phyloP scores from a whole-genome alignment of 306 rosid species.

The Hippophae tibetana region DNA sequence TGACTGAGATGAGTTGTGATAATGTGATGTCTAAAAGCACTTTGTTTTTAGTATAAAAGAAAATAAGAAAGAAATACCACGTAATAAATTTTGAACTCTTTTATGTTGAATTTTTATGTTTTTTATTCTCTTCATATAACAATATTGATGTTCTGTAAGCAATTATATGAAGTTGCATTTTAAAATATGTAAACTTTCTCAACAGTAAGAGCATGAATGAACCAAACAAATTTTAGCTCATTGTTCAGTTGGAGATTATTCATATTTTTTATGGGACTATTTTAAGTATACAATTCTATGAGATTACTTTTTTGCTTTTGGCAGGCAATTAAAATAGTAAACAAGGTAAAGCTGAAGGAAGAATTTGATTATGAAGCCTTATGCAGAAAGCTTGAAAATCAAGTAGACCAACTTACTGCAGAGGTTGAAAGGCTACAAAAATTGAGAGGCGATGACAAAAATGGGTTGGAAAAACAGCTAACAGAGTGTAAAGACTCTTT shows the following conservation, averaged over 20 bases:
- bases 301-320: conserved; percentile 7
- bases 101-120: too few relatives aligned
- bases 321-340: conserved; percentile 63
- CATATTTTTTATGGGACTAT: background rate
- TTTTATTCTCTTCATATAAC: too few relatives aligned
- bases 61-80: too few relatives aligned
- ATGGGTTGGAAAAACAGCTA: conserved; percentile 37
- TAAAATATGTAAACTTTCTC: too few relatives aligned
- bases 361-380: conserved; percentile 61
- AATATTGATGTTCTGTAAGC: too few relatives aligned
- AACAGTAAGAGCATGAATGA: too few relatives aligned
- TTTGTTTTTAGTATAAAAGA: too few relatives aligned
- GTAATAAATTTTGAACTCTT: too few relatives aligned
- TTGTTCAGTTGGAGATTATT: background rate
- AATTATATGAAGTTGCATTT: too few relatives aligned
- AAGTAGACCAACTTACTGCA: conserved; percentile 53
- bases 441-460: conserved; percentile 33
- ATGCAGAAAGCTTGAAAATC: conserved; percentile 56
- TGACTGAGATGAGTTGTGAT: too few relatives aligned
- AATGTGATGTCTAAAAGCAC: too few relatives aligned
- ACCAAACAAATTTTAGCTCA: too few relatives aligned
- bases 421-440: conserved; percentile 56
- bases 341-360: conserved; percentile 53
- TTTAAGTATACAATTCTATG: background rate
- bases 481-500: conserved; percentile 30